Percentiles rank a stretch among this genome's conserved stretches.
Evolutionary conservation across 192 early-diverging fungal species (phyloP).

Genomic region (Haplosporangium gracile): DNA sequence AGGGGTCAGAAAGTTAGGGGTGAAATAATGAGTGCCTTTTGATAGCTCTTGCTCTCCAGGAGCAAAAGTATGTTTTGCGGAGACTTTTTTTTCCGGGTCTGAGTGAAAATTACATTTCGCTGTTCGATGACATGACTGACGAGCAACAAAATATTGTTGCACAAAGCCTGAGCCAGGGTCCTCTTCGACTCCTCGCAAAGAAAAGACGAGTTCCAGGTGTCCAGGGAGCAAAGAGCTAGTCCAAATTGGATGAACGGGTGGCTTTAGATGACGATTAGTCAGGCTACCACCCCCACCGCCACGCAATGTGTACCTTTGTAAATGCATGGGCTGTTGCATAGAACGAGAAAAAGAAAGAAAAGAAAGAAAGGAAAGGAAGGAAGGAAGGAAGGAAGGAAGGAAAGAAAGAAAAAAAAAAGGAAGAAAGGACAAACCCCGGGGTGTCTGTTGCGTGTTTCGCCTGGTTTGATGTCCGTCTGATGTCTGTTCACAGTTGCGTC

Average conservation of each 20-base stretch:
- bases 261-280: neutral
- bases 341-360: neutral
- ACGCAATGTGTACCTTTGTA: neutral
- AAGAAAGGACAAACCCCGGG: too few species aligned
- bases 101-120: neutral
- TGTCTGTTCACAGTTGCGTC: too few species aligned
- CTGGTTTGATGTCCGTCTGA: too few species aligned
- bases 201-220: neutral
- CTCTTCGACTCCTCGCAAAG: neutral
- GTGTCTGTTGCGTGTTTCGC: too few species aligned
- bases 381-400: neutral
- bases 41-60: neutral
- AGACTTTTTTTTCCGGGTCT: constrained; percentile 1
- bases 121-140: neutral
- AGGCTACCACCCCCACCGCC: neutral
- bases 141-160: neutral
- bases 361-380: neutral
- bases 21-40: neutral
- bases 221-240: neutral
- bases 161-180: neutral
- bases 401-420: neutral
- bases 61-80: neutral
- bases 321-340: neutral
- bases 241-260: neutral
- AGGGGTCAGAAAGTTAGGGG: too few species aligned